Evolutionary conservation across 1,284 basidiomycete genomes (phyloP), one percentile per base, ranked within the genome.

Genomic region (Ganoderma boninense): DNA sequence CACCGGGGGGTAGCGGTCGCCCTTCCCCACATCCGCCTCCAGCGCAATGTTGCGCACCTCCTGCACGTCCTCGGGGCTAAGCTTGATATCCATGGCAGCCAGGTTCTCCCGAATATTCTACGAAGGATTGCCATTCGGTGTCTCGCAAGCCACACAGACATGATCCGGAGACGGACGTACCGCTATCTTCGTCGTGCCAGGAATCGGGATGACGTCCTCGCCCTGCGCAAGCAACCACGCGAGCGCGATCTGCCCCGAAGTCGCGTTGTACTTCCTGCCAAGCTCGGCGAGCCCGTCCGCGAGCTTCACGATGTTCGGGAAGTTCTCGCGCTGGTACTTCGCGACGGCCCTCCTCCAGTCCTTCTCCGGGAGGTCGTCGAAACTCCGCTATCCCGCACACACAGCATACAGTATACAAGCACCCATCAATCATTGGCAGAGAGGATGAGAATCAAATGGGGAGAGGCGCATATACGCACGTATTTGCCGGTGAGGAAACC

Each of bases 301-400:
- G 6, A 38, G 76, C 62, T 80, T 75, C 57, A 85, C 74, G 74
- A 87, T 85, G 74, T 84, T 81, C n/a, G 78, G 76, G 66, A 86
- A 84, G 74, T 87, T 85, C 73, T 85, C 84, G 40, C 79, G 79
- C 43, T 77, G 77, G 74, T 82, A 82, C 40, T 77, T 75, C 49
- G 49, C 81, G 54, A 81, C 71, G 0, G 26, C 62, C 8, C 76
- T 73, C 29, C 86, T 81, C 69, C 83, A 81, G 74, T 90, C 89
- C 40, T 79, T 84, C 43, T 84, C 82, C 14, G 84, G 84, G 57
- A 91, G 84, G 74, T 91, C 89, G 40, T 85, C 83, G 7, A 82
- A 83, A 79, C 84, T 85, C 85, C 86, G 65, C 62, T 29, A 35
- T 23, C 40, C 23, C 23, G 20, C 40, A 49, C 26, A n/a, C n/a